Evolutionary conservation across 139 green algal species (phyloP), one percentile per base, ranked within the genome.

Genomic region (Chlorella sp.): DNA sequence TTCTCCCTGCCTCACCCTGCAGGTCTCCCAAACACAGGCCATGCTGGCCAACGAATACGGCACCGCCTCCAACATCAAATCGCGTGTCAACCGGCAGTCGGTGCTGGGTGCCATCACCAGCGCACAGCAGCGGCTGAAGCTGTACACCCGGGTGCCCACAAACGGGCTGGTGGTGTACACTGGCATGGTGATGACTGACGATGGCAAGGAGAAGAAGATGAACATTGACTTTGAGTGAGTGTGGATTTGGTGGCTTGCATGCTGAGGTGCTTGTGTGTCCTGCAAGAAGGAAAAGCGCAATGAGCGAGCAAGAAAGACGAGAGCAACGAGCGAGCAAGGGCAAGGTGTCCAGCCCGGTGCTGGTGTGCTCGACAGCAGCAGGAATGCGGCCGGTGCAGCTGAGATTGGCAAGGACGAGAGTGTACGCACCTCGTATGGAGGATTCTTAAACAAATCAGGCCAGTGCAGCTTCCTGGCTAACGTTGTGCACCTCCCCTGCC

Each of bases 31-130:
- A 57, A 96, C 98, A 0, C 93, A 96, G 42, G 99, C 99, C 88
- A 99, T 99, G 98, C 94, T 99, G 85, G 95, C 92, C 18, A 98
- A 99, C 92, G 98, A 99, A 91, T 99, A 99, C 89, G 98, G 98
- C 36, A 99, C 98, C 32, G 98, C 98, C 0, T 99, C 97, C 61
- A 99, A 99, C 93, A 99, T 99, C 92, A 99, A 99, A 94, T 98
- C 93, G 53, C 94, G 98, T 1, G 98, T 99, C n/a, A 99, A 99
- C 94, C 91, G 98, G 30, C 96, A 99, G 85, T 99, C 97, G 37
- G 98, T 99, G 86, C 94, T 99, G 3, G 96, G 94, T 30, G 98
- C 98, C 66, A 99, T 99, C 94, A 99, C 98, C 18, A 99, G 96
- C 26, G 98, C 97, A 36, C 98, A 99, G 94, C 97, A 99, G 90